Evolutionary conservation across 1,284 basidiomycete species (phyloP), one percentile per base, ranked within the genome.

Genomic region (Erythrobasidium hasegawianum): DNA sequence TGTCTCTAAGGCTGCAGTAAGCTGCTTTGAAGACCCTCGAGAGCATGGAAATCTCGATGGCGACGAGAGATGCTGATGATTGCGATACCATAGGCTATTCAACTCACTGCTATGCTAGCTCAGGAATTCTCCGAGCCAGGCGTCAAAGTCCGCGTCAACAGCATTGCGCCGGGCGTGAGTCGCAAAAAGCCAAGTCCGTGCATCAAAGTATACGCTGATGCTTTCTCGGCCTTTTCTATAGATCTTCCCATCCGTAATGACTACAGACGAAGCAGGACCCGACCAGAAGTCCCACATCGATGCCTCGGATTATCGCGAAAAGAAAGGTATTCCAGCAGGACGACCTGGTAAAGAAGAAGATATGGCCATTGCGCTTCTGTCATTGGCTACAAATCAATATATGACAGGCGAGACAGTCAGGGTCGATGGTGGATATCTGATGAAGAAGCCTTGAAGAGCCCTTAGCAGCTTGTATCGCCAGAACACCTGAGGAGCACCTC

Each of bases 1-100:
- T 60, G 85, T 85, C 69, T 79, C 86, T 11, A 90, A 90, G 76
- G 87, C 86, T 0, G 89, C 87, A 0, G n/a, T n/a, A n/a, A n/a
- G n/a, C n/a, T n/a, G n/a, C n/a, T n/a, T n/a, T n/a, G n/a, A n/a
- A n/a, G n/a, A n/a, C n/a, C n/a, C n/a, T n/a, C n/a, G n/a, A n/a
- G n/a, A n/a, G n/a, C n/a, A n/a, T n/a, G n/a, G n/a, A n/a, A n/a
- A n/a, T n/a, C n/a, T n/a, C n/a, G n/a, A n/a, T n/a, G n/a, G n/a
- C n/a, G n/a, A n/a, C n/a, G n/a, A n/a, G n/a, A n/a, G n/a, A n/a
- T n/a, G n/a, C n/a, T n/a, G n/a, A n/a, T n/a, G n/a, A n/a, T n/a
- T n/a, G n/a, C n/a, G n/a, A n/a, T n/a, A n/a, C n/a, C n/a, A n/a
- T n/a, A n/a, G n/a, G 83, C 83, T 2, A 82, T 84, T 9, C 87